Conservation (phyloP, 73 alveolate species). For the Symbiodinium natans region DNA sequence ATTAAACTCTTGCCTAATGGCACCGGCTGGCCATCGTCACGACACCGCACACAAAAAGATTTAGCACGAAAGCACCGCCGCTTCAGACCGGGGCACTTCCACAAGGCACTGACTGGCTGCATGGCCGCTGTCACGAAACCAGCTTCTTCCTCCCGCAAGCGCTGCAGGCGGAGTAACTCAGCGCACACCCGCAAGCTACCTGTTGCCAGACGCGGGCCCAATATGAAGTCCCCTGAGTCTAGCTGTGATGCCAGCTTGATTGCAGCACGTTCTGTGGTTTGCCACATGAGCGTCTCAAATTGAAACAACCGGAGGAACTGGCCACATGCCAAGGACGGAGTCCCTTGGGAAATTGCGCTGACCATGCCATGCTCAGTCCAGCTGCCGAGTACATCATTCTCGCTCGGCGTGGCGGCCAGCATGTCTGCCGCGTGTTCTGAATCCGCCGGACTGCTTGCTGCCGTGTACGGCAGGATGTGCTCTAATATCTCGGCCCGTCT, state of each 20-base stretch:
- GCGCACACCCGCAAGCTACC: slow-evolving; percentile 88
- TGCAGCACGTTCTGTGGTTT: slow-evolving; percentile 52
- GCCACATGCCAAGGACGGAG: slow-evolving; percentile 33
- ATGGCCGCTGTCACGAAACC: slow-evolving; percentile 73
- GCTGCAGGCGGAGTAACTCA: slow-evolving; percentile 46
- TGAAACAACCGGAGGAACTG: slow-evolving; percentile 56
- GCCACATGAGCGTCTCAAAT: slow-evolving; percentile 88
- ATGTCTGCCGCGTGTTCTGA: slow-evolving; percentile 48
- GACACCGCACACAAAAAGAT: too few species aligned
- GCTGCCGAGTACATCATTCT: slow-evolving; percentile 3
- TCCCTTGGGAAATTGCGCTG: not conserved
- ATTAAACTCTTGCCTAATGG: too few species aligned
- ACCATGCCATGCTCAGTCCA: slow-evolving; percentile 73
- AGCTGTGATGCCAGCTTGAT: slow-evolving; percentile 23
- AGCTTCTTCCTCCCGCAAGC: slow-evolving; percentile 67
- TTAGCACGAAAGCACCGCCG: too few species aligned
- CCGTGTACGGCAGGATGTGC: slow-evolving; percentile 78
- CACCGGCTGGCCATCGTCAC: too few species aligned
- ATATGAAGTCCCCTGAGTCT: slow-evolving; percentile 43
- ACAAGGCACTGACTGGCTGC: slow-evolving; percentile 88
- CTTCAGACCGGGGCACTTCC: slow-evolving; percentile 42
- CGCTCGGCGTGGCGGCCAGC: not conserved
- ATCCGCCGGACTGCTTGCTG: slow-evolving; percentile 93
- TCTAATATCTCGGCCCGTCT: slow-evolving; percentile 71
- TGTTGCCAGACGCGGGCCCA: slow-evolving; percentile 91